Base-by-base conservation (phyloP, 2,329 filamentous ascomycete genomes). In the Xylaria multiplex region DNA sequence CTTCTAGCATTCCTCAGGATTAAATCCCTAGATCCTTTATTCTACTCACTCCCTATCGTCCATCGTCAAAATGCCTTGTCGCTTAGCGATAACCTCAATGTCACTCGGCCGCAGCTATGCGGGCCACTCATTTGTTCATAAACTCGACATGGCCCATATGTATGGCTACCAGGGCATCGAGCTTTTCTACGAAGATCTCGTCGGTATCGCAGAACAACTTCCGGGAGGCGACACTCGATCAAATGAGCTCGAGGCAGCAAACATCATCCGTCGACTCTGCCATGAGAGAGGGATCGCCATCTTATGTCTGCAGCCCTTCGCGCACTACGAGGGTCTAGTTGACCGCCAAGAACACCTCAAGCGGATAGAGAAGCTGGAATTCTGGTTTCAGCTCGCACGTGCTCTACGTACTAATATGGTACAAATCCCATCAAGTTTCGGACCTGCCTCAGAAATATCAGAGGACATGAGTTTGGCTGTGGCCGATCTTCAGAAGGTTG, bases 171-270 rank as follows among this genome's bases (percentile, higher is more conserved):
- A 85, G 65, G 91, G 90, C 58, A 86, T 95, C 69, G 92, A 95
- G 76, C 83, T 93, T 22, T 93, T 93, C 81, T 89, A 90, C 77
- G 91, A 95, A 75, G 92, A 95, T 76, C 84, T 95, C 3, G 81
- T 87, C 65, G 87, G 88, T 72, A 74, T 91, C 14, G 87, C 90
- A 30, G 69, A 76, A 52, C 62, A 82, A 1, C 75, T 84, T 1
- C 75, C 81, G 2, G 81, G 82, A 48, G 77, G 79, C 37, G 74
- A 80, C 30, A 79, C 77, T 13, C 71, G 78, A 14, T 73, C 80
- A 9, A 83, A 83, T 70, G 82, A 89, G 45, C 72, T 91, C 22
- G 74, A 80, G 6, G 90, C 90, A 1, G 90, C 91, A 30, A 75
- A 78, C 2, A 78, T 84, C 55, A 84, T 92, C 65, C 82, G 82